Evolutionary conservation across 108 stramenopile species (phyloP), one percentile per base, ranked within the genome.

Genomic region (Bacterosira constricta): DNA sequence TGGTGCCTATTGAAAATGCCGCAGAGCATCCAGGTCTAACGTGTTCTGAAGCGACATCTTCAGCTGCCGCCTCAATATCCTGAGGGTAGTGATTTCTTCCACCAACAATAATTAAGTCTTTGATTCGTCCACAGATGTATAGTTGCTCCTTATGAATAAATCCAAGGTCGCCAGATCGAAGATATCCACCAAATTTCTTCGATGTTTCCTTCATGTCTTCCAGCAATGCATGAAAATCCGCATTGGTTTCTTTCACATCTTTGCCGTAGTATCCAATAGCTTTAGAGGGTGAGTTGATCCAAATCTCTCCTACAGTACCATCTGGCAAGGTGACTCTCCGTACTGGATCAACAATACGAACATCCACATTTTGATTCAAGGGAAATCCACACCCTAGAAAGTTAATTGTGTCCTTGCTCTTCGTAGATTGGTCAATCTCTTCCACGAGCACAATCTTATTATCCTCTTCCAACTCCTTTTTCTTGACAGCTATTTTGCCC

Each of bases 41-140:
- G 41, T 55, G n/a, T 32, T 83, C 76, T 4, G 83, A 82, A 29
- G 67, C 57, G n/a, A 64, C 67, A 20, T 82, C 77, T 85, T 98
- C 97, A 4, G 90, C 98, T 13, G 97, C 91, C 21, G 88, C 87
- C 73, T 99, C 99, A 8, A 99, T 79, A 73, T 99, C 99, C 74
- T 99, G 98, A 3, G 99, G 99, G 73, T 98, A 99, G 61, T 99
- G 96, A 73, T 99, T 99, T 17, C 96, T 72, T 2, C 99, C 99
- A 9, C 96, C 87, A 12, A 99, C 86, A 63, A 99, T 99, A 65
- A 99, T 95, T 45, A 99, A 82, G 85, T 99, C 99, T 83, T 99
- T 99, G 26, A 94, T 72, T 49, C 98, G 84, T 11, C 97, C 97
- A 62, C 93, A 94, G 62, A 99, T 89, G 79, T 97, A 99, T 12